Base-by-base conservation (phyloP, 2,329 filamentous ascomycete genomes). In the Sporothrix euskadiensis region DNA sequence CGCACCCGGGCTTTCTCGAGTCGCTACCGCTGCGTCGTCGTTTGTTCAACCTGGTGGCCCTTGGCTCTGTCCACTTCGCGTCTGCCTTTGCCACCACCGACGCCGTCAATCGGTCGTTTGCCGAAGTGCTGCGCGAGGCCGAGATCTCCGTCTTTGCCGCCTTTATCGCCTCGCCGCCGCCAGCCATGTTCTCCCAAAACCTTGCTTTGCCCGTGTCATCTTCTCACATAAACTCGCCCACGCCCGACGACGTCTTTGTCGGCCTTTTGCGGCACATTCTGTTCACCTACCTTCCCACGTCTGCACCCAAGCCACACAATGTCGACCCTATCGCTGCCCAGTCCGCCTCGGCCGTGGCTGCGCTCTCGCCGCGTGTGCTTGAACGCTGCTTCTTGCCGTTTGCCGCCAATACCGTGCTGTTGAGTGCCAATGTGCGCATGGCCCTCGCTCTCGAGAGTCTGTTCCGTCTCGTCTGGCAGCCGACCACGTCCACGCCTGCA, bases 351-450 rank as follows among this genome's bases (percentile, higher is more conserved):
- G 71, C 19, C 26, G 70, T 47, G 14, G 47, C 39, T 19, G 49
- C 30, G 32, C 78, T 89, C 59, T 85, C 85, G 5, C 78, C 81
- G 30, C 77, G 76, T 7, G 85, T 89, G 75, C 79, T 89, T 57
- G 82, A 86, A 78, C 79, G 84, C 59, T 90, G 89, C 78, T 94
- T 89, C 79, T 85, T 94, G 1, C 88, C 88, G 0, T 89, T 87
- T 76, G 84, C 90, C 0, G 91, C 92, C 0, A 90, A 88, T 74
- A 88, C 86, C 0, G 83, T 86, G 16, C 85, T 84, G 7, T 80
- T 87, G 0, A 86, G 88, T 26, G 91, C 94, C 75, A 94, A 96
- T 77, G 90, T 90, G 39, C 92, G 92, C 79, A 84, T 94, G 52
- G 90, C 90, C 1, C 81, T 94, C 10, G 80, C 92, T 41, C 82